A percentile compares a stretch with the other conserved stretches of the same genome.
Evolutionary conservation across 2,329 filamentous ascomycete species (phyloP).

Genomic region (Aureobasidium sp.): DNA sequence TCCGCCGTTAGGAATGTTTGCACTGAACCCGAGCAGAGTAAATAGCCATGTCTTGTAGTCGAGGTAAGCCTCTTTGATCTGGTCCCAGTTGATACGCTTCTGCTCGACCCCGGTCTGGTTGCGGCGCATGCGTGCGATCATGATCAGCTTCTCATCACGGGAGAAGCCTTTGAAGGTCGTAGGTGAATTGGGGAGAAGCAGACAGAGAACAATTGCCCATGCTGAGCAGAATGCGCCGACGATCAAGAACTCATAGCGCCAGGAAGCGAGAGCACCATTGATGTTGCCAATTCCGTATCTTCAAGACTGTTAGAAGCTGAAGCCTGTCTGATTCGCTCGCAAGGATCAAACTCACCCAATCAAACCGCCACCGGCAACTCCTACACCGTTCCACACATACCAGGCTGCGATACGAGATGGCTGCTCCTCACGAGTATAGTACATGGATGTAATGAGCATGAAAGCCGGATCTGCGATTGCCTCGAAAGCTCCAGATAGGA

Average conservation of each 20-base stretch:
- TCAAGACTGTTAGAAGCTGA: neutral
- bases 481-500: conserved; percentile 51
- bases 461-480: conserved; percentile 54
- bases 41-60: conserved; percentile 57
- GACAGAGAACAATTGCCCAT: conserved; percentile 53
- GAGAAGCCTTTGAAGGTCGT: conserved; percentile 48
- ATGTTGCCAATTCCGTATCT: conserved; percentile 55
- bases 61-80: conserved; percentile 49
- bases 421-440: conserved; percentile 54
- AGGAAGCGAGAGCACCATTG: conserved; percentile 49
- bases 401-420: conserved; percentile 49
- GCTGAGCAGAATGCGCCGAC: conserved; percentile 48
- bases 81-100: conserved; percentile 47
- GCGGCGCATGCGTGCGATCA: conserved; percentile 47
- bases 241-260: conserved; percentile 65
- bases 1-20: conserved; percentile 50
- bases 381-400: conserved; percentile 54
- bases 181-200: conserved; percentile 53
- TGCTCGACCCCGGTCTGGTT: conserved; percentile 54
- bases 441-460: conserved; percentile 33
- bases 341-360: conserved; percentile 30
- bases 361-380: conserved; percentile 52
- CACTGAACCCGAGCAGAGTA: conserved; percentile 44
- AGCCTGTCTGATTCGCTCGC: neutral
- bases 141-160: conserved; percentile 46